These are phyloP conservation scores for Fomitopsis pinicola DNA, from an alignment of 1,284 basidiomycete genomes.

Conservation along the genomic window DNA sequence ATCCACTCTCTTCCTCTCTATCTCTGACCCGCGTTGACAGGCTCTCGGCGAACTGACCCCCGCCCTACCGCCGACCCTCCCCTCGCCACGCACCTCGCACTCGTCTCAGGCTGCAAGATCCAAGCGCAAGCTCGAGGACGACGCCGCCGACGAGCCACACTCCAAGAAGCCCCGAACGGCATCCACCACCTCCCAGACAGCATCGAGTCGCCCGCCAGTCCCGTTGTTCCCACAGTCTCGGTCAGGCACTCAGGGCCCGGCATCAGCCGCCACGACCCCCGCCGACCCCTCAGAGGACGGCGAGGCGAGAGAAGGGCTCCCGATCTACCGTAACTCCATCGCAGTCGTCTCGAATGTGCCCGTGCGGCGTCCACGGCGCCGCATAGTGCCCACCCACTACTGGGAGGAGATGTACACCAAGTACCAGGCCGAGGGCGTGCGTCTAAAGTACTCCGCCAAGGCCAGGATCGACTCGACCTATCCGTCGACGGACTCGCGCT, in stretches of 20 bases:
- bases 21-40: constrained; percentile 29
- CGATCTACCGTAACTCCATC: constrained; percentile 20
- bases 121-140: constrained; percentile 54
- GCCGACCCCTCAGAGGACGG: constrained; percentile 32
- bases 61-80: constrained; percentile 57
- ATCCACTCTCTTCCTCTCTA: constrained; percentile 6
- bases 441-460: constrained; percentile 73
- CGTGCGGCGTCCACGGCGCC: constrained; percentile 60
- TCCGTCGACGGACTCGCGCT: constrained; percentile 57
- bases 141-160: constrained; percentile 30
- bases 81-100: constrained; percentile 64
- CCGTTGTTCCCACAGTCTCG: constrained; percentile 20
- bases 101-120: constrained; percentile 50
- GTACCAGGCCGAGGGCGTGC: constrained; percentile 57
- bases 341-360: constrained; percentile 44
- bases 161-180: constrained; percentile 56
- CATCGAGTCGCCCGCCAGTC: constrained; percentile 37
- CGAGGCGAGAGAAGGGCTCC: constrained; percentile 30
- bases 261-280: constrained; percentile 14
- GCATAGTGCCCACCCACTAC: constrained; percentile 33
- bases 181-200: constrained; percentile 39
- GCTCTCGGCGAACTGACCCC: constrained; percentile 52
- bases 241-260: constrained; percentile 18
- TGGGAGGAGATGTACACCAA: constrained; percentile 48
- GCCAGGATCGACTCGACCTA: constrained; percentile 70